These are phyloP conservation scores for Dillenia suffruticosa DNA, from an alignment of 164 flowering plant genomes.

Conservation along the genomic window DNA sequence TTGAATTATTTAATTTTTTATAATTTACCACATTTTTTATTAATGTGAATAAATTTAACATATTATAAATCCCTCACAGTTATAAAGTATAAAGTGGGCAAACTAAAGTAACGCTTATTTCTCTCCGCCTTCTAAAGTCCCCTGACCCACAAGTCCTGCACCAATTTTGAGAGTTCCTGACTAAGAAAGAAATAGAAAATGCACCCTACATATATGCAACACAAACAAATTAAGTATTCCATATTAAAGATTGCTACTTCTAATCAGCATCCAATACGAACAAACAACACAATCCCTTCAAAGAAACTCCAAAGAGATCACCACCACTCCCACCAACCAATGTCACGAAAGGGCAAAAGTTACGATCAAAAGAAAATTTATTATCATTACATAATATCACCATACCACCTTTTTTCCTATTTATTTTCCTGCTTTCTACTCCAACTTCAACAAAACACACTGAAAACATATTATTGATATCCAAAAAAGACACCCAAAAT, in stretches of 20 bases:
- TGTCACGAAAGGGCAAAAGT: neutral
- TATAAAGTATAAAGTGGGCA: constrained; percentile 8
- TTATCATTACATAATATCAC: neutral
- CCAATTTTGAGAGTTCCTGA: constrained; percentile 28
- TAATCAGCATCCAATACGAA: constrained; percentile 3
- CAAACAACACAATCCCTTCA: neutral
- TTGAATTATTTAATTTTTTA: too few relatives aligned
- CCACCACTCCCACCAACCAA: constrained; percentile 8
- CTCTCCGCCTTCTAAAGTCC: constrained; percentile 20
- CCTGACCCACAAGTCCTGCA: constrained; percentile 54
- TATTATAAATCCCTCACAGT: constrained; percentile 19
- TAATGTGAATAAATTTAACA: too few relatives aligned
- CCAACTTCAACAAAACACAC: neutral
- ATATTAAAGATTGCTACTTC: constrained; percentile 10
- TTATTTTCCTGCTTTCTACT: neutral
- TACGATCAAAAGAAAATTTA: neutral
- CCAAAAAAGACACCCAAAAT: too few relatives aligned
- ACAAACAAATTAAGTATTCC: constrained; percentile 10
- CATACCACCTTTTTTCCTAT: neutral
- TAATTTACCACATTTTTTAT: too few relatives aligned
- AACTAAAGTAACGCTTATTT: neutral
- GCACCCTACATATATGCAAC: constrained; percentile 22
- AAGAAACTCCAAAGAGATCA: constrained; percentile 3
- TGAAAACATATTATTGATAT: neutral
- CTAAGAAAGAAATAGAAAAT: constrained; percentile 10